phyloP scores from a whole-genome alignment of 257 asterid species.

The Przewalskia tangutica region DNA sequence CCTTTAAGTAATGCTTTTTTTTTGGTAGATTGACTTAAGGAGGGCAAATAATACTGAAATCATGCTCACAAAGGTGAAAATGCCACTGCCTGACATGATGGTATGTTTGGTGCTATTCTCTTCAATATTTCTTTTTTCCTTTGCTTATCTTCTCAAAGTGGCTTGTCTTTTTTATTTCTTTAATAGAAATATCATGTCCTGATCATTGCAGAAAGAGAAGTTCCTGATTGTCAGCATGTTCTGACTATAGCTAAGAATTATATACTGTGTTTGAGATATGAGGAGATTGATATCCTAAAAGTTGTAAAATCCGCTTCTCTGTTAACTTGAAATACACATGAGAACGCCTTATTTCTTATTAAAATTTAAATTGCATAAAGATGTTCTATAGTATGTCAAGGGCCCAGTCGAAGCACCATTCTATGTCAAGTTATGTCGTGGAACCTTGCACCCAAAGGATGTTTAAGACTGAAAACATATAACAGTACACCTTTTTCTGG shows the following conservation, averaged over 20 bases:
- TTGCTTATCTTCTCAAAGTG: background rate
- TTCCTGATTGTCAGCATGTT: background rate
- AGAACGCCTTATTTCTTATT: background rate
- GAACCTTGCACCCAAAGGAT: background rate
- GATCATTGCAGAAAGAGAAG: background rate
- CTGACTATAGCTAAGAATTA: background rate
- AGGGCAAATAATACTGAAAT: constrained; percentile 98
- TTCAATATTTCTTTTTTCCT: background rate
- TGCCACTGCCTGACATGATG: constrained; percentile 99
- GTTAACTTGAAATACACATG: background rate
- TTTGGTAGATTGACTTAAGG: constrained; percentile 79
- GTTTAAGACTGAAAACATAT: background rate
- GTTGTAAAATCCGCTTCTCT: background rate
- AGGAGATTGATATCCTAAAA: background rate
- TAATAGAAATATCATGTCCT: background rate
- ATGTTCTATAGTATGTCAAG: background rate
- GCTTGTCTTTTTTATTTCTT: background rate
- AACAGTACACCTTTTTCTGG: background rate
- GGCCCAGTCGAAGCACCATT: background rate
- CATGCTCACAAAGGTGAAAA: constrained; percentile 98
- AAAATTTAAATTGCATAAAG: background rate
- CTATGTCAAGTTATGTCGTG: background rate
- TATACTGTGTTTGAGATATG: background rate
- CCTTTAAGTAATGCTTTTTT: constrained; percentile 2
- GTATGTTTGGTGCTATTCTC: constrained; percentile 30